These are phyloP conservation scores for Shiraia bambusicola DNA, from an alignment of 2,329 filamentous ascomycete species.

Conservation along the genomic window DNA sequence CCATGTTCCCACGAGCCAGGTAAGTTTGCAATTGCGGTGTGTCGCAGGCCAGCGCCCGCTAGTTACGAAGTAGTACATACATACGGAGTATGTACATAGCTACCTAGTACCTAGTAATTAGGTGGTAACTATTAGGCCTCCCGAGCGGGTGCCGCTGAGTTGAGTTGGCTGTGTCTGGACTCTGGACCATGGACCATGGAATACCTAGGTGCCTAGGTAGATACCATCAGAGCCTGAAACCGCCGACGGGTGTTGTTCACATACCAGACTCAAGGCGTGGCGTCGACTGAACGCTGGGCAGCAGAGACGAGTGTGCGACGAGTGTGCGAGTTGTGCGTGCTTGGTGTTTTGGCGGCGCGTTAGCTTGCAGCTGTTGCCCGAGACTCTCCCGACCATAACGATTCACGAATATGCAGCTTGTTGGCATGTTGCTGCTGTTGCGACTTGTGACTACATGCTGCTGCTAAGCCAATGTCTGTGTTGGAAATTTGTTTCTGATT, in stretches of 20 bases:
- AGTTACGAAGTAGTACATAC: too few relatives aligned
- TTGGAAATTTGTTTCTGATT: constrained; percentile 8
- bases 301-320: constrained; percentile 11
- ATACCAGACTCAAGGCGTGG: too few relatives aligned
- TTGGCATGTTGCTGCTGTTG: not conserved
- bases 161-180: constrained; percentile 17
- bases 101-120: too few relatives aligned
- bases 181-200: too few relatives aligned
- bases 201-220: too few relatives aligned
- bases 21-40: constrained; percentile 21
- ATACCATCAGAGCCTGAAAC: constrained; percentile 31
- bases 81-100: too few relatives aligned
- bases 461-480: not conserved
- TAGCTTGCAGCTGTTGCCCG: constrained; percentile 23
- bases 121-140: too few relatives aligned
- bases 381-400: constrained; percentile 5
- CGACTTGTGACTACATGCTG: not conserved
- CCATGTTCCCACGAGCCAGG: constrained; percentile 12
- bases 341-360: constrained; percentile 2
- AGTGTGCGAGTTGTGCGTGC: not conserved
- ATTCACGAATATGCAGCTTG: constrained; percentile 26
- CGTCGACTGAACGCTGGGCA: not conserved
- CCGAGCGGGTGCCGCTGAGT: constrained; percentile 11
- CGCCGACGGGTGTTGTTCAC: constrained; percentile 16
- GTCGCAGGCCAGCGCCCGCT: constrained; percentile 18